A percentile compares a stretch with the other conserved stretches of the same genome.
These are phyloP conservation scores for Thuja plicata DNA, from an alignment of 83 land plant genomes.

Conservation along the genomic window DNA sequence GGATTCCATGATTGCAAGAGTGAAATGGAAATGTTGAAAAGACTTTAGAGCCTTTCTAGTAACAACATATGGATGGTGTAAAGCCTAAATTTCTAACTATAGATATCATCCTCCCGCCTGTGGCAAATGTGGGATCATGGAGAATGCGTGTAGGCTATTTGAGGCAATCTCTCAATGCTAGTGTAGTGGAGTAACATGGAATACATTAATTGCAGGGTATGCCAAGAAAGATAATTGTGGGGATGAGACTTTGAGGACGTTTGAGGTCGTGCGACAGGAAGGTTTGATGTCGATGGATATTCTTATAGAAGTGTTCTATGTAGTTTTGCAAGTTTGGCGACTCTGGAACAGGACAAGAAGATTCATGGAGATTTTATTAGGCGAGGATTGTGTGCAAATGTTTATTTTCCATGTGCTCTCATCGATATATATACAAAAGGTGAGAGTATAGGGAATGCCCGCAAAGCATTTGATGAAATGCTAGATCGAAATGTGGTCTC, in stretches of 20 bases:
- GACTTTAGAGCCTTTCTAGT: no score
- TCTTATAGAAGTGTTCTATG: slow-evolving; percentile 5
- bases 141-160: slow-evolving; percentile 11
- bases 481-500: slow-evolving; percentile 17
- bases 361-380: not conserved
- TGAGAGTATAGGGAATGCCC: slow-evolving; percentile 2
- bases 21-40: no score
- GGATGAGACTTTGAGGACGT: not conserved
- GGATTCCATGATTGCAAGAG: no score
- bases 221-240: slow-evolving; percentile 4
- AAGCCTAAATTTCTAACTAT: no score
- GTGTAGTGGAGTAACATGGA: slow-evolving; percentile 5
- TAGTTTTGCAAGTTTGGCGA: not conserved
- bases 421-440: slow-evolving; percentile 14
- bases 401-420: slow-evolving; percentile 13
- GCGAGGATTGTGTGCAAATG: not conserved
- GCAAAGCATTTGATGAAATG: slow-evolving; percentile 12
- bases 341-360: not conserved
- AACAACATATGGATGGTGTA: no score
- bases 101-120: no score
- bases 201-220: slow-evolving; percentile 19
- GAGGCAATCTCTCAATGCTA: not conserved
- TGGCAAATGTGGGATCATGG: slow-evolving; percentile 17
- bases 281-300: slow-evolving; percentile 11
- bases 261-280: not conserved